A percentile compares a stretch with the other conserved stretches of the same genome.
Conservation (phyloP, 177 flowering plant genomes). For the Vitis hybrid region DNA sequence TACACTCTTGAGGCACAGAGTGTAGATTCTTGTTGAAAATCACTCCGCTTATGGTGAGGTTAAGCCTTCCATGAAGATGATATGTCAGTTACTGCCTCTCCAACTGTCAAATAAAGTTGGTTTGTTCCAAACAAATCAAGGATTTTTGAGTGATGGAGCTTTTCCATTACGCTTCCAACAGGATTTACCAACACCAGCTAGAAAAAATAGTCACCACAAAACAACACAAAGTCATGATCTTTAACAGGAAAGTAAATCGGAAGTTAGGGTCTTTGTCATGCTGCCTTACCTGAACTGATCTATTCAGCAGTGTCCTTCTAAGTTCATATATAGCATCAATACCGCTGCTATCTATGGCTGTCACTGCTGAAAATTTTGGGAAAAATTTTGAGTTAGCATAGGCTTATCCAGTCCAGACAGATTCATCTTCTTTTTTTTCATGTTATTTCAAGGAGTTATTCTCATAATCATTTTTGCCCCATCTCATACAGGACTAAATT, state of each 20-base stretch:
- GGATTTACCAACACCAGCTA: constrained; percentile 36
- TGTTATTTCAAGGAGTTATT: too few relatives aligned
- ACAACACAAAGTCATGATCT: background rate
- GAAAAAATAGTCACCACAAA: background rate
- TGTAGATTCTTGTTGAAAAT: too few relatives aligned
- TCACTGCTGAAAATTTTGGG: constrained; percentile 27
- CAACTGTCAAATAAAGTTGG: constrained; percentile 31
- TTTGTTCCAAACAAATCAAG: constrained; percentile 17
- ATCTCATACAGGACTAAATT: too few relatives aligned
- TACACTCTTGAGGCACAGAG: too few relatives aligned
- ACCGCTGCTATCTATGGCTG: constrained; percentile 34
- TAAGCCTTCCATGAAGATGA: constrained; percentile 19
- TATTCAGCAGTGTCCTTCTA: constrained; percentile 12
- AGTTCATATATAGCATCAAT: constrained; percentile 27
- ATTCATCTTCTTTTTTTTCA: background rate
- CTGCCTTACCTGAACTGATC: constrained; percentile 27
- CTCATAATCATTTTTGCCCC: too few relatives aligned
- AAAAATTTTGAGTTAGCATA: background rate
- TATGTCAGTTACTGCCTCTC: constrained; percentile 29
- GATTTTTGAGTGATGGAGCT: constrained; percentile 25
- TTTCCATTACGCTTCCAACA: constrained; percentile 29
- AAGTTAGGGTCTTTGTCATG: background rate
- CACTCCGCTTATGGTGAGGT: background rate
- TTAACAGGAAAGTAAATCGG: too few relatives aligned
- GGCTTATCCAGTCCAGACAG: too few relatives aligned